Base-by-base conservation (phyloP, 306 rosid genomes). In the Quercus parvula region DNA sequence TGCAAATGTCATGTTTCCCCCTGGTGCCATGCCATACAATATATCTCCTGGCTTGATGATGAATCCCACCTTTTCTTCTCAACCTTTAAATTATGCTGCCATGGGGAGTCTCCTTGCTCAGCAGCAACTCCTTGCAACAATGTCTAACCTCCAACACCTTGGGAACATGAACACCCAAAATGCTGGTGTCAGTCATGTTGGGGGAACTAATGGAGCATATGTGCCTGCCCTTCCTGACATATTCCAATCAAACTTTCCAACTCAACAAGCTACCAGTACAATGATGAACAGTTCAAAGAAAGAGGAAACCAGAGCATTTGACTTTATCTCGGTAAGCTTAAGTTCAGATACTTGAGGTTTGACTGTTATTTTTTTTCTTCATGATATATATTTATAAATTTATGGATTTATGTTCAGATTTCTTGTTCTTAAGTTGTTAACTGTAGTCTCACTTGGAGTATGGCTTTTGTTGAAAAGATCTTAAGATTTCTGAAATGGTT, bases 231-330 rank as follows among this genome's bases (percentile, higher is more conserved):
- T 93, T 56, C 99, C 99, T 20, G 98, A 96, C 83, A 90, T 96
- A 79, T 96, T 96, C 84, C 97, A 93, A 79, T 41, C 98, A 61
- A 90, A 76, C 73, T 90, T 85, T 78, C 54, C 91, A 76, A 74
- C 85, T 81, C 94, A 86, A 77, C 94, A 86, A 77, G 71, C 89
- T 69, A 88, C 93, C 61, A 86, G 70, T 81, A 77, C 98, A 78
- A 56, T 85, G 84, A 71, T 87, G 82, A 96, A 88, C 74, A 85
- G 75, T 88, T 79, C 98, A 28, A 96, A 90, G 92, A 95, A 91
- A 85, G 98, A 93, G 83, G 99, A 96, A 1, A 90, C 90, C 30
- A 93, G 87, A 81, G 99, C 99, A 0, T 96, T 96, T 82, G 98
- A 96, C 87, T 93, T 96, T 83, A 96, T 96, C 88, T 93, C 99